Percentiles rank a stretch among this genome's conserved stretches.
These are phyloP conservation scores for Verbena officinalis DNA, from an alignment of 257 asterid species.

Conservation along the genomic window DNA sequence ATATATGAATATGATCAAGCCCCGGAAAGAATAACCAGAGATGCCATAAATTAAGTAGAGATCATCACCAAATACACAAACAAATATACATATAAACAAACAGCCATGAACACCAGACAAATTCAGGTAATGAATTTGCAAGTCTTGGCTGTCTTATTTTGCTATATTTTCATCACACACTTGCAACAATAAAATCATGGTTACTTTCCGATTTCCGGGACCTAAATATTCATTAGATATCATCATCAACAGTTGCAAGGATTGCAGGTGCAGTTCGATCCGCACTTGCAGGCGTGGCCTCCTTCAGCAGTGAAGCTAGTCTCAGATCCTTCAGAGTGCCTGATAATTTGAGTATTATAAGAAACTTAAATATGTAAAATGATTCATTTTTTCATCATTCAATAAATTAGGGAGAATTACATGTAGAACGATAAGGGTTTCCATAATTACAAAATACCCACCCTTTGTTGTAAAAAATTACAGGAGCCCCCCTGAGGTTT, in stretches of 20 bases:
- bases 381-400: background rate
- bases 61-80: conserved; percentile 17
- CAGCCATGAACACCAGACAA: conserved; percentile 6
- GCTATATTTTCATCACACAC: conserved; percentile 19
- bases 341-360: background rate
- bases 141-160: conserved; percentile 20
- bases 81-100: background rate
- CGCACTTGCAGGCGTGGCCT: conserved; percentile 55
- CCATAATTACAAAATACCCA: no score
- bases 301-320: conserved; percentile 47
- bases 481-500: no score
- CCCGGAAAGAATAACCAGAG: conserved; percentile 1
- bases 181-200: background rate
- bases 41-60: background rate
- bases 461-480: no score
- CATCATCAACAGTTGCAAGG: conserved; percentile 49
- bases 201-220: background rate
- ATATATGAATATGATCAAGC: conserved; percentile 10
- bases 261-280: conserved; percentile 51
- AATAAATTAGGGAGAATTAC: no score
- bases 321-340: conserved; percentile 42
- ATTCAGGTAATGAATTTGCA: conserved; percentile 3
- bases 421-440: no score
- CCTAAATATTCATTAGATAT: no score
- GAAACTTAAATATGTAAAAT: background rate